phyloP scores from a whole-genome alignment of 2,329 filamentous ascomycete genomes.

The Mycosphaerella sp. region DNA sequence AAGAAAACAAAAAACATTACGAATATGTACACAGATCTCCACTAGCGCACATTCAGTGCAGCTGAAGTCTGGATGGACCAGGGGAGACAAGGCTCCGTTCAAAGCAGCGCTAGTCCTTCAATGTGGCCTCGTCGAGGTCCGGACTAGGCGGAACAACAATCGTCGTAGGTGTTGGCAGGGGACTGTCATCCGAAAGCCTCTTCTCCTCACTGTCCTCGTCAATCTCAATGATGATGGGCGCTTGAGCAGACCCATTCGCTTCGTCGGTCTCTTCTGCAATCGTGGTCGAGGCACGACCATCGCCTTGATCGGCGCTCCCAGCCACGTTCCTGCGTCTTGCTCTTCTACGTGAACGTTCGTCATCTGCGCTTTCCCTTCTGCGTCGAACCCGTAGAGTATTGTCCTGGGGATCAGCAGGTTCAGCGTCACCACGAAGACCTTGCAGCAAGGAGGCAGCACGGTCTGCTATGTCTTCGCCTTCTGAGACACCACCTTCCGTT shows the following conservation, averaged over 20 bases:
- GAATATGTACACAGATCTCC: constrained; percentile 6
- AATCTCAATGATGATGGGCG: constrained; percentile 4
- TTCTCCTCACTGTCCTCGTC: not conserved
- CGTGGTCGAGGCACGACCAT: constrained; percentile 30
- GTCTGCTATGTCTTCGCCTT: constrained; percentile 71
- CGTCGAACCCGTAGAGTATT: constrained; percentile 51
- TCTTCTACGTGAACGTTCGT: constrained; percentile 63
- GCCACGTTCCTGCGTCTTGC: constrained; percentile 43
- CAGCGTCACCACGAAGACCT: constrained; percentile 64
- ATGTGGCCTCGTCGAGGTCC: constrained; percentile 5
- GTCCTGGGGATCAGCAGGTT: constrained; percentile 18
- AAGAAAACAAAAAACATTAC: constrained; percentile 3
- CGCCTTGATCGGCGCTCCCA: constrained; percentile 29
- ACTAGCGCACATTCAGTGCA: not conserved
- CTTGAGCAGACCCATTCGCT: constrained; percentile 4
- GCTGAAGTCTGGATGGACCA: not conserved
- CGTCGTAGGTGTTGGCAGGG: constrained; percentile 8
- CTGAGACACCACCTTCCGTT: constrained; percentile 28
- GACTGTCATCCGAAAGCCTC: not conserved
- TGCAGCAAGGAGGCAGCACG: constrained; percentile 77
- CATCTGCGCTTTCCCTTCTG: constrained; percentile 68
- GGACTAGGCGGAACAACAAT: constrained; percentile 13
- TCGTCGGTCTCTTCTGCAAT: constrained; percentile 30
- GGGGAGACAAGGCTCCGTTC: not conserved
- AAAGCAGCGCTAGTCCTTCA: constrained; percentile 4